Base-by-base conservation (phyloP, 2,329 filamentous ascomycete genomes). In the Nemania sp. region DNA sequence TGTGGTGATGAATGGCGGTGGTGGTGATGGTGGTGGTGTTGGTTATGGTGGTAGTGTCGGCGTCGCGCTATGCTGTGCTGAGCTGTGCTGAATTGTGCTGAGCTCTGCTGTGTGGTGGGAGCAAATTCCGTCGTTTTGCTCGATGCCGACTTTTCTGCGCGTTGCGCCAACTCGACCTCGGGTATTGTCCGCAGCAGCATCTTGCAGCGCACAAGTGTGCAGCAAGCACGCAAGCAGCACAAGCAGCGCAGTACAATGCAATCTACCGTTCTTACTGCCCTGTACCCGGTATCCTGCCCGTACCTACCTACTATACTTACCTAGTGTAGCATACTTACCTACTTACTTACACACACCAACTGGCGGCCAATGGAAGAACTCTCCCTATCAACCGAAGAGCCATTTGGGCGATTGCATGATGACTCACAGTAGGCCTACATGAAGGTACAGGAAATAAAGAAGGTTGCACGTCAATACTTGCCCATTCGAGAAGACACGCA, bases 391-490 rank as follows among this genome's bases (percentile, higher is more conserved):
- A 43, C 58, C 63, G 66, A 55, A 20, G 22, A 57, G 45, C 62
- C 54, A 45, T 29, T 43, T 51, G 54, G 63, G 47, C 22, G 45
- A 60, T 54, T 57, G 54, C 69, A 66, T 60, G 29, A 74, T 76
- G 73, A 76, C 74, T 76, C 74, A 76, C 74, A 76, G 68, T 13
- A 68, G 60, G 73, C 74, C 72, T 72, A 76, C 74, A 76, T 66
- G 24, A 66, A 55, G 49, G 13, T 41, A 41, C 35, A 13, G 7
- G 5, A 10, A 13, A 15, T 41, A 13, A 15, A 41, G 11, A 11
- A 41, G 35, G 35, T 41, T 13, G 71, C 67, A 72, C 69, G 68
- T 73, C 68, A 57, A 70, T 60, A 65, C 68, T 69, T 68, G 58
- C 69, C 68, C 61, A 64, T 58, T 61, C 52, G 41, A 38, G 61